Base-by-base conservation (phyloP, 139 green algal species). In the Chlamydomonas sp. region DNA sequence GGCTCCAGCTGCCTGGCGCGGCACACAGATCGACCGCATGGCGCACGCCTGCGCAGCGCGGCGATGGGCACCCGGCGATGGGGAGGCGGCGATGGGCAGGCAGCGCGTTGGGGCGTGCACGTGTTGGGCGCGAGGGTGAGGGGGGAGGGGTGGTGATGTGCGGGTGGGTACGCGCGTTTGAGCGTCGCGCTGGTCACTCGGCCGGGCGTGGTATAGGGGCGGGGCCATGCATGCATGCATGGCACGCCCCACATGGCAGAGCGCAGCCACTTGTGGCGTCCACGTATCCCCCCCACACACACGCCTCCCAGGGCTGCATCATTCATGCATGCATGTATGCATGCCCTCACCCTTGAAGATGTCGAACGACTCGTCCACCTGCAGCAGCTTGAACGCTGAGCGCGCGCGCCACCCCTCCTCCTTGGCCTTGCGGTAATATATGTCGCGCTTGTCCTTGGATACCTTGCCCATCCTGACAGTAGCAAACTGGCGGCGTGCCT, bases 11-110 rank as follows among this genome's bases (percentile, higher is more conserved):
- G 5, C 95, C 95, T 1, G 95, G 95, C 0, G 95, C 95, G 5
- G 95, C 93, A 72, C 95, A 99, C 1, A 99, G 74, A 76, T 99
- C 95, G 20, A 99, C 95, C 0, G 92, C 95, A 76, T 93, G 74
- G 2, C 78, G 74, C 24, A 97, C 91, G n/a, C 86, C 92, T 92
- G 79, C 35, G 29, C n/a, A n/a, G n/a, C 20, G 6, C 20, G 22
- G 22, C 22, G 22, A 34, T 62, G n/a, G n/a, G n/a, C n/a, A n/a
- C n/a, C n/a, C n/a, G n/a, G n/a, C n/a, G n/a, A n/a, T n/a, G n/a
- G n/a, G n/a, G n/a, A n/a, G n/a, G n/a, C n/a, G n/a, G n/a, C n/a
- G n/a, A n/a, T n/a, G n/a, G n/a, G n/a, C n/a, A n/a, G n/a, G n/a
- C n/a, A n/a, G n/a, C n/a, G n/a, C n/a, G n/a, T n/a, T n/a, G n/a